Evolutionary conservation across 2,329 filamentous ascomycete genomes (phyloP), one percentile per base, ranked within the genome.

Genomic region (Sclerotinia glacialis): DNA sequence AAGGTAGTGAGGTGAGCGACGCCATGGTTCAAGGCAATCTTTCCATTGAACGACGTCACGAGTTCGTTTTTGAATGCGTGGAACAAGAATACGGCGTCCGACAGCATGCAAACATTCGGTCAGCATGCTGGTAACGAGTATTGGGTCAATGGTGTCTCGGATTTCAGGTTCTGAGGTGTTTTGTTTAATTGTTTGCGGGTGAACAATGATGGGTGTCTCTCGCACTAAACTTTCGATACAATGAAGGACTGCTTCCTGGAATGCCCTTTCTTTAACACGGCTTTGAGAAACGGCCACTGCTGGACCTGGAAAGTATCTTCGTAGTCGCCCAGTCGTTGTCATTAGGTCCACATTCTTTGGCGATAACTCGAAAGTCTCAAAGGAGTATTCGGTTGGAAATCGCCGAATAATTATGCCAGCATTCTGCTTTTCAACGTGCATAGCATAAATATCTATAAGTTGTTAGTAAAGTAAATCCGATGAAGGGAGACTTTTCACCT

Each of bases 1-100:
- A 0, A 88, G 76, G 84, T 84, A 88, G 0, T 83, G 67, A 0
- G 84, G 77, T 16, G 84, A 86, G 54, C 82, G 74, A 14, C 80
- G 76, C 85, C 84, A 87, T 0, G 81, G 82, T 0, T 63, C 52
- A 0, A 67, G 68, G 18, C 67, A 66, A 64, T 74, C 56, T 2
- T 70, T 67, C 77, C 78, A 86, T 12, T 83, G 66, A 0, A 86
- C 79, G 18, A 87, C 84, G 49, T 87, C 84, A 2, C 83, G 80
- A 0, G 82, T 83, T 40, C 82, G 77, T 67, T 87, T 88, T 53
- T 69, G 75, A n/a, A 87, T 77, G 0, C 77, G 74, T 0, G 59
- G 8, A 0, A 71, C 70, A 0, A 72, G 21, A 5, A 69, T 65
- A 0, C 72, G 65, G 2, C 69, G 61, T 0, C 82, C 83, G 1